Evolutionary conservation across 495 filamentous ascomycete species (phyloP).

Genomic region (Penicillium steckii): DNA sequence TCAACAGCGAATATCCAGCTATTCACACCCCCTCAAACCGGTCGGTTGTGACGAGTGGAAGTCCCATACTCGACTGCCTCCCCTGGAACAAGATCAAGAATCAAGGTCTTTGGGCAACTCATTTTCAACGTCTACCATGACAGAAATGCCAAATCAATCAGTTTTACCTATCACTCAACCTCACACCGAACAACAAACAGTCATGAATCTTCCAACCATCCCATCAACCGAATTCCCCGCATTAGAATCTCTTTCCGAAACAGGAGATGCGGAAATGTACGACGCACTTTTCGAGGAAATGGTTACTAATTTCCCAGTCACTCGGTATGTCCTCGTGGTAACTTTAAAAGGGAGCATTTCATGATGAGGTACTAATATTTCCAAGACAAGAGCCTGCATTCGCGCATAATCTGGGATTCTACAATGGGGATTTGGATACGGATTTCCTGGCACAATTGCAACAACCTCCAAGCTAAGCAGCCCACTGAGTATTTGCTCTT

Average conservation of each 20-base stretch:
- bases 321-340: slow-evolving; percentile 4
- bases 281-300: slow-evolving; percentile 26
- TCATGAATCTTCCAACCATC: background rate
- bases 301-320: slow-evolving; percentile 15
- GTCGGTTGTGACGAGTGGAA: background rate
- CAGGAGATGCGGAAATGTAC: slow-evolving; percentile 14
- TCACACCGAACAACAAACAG: background rate
- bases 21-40: background rate
- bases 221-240: background rate
- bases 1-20: background rate
- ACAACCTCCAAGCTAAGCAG: slow-evolving; percentile 6
- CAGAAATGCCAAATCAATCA: background rate
- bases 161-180: background rate
- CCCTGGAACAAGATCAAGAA: background rate
- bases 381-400: slow-evolving; percentile 22
- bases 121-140: background rate
- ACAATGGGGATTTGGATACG: slow-evolving; percentile 22
- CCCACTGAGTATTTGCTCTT: too few relatives aligned
- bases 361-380: background rate
- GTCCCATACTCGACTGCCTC: background rate
- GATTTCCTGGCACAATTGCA: slow-evolving; percentile 26
- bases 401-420: slow-evolving; percentile 29
- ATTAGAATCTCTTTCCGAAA: background rate
- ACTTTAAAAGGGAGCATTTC: background rate
- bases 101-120: background rate